phyloP scores from a whole-genome alignment of 1,284 basidiomycete genomes.

The Heliocybe sulcata region DNA sequence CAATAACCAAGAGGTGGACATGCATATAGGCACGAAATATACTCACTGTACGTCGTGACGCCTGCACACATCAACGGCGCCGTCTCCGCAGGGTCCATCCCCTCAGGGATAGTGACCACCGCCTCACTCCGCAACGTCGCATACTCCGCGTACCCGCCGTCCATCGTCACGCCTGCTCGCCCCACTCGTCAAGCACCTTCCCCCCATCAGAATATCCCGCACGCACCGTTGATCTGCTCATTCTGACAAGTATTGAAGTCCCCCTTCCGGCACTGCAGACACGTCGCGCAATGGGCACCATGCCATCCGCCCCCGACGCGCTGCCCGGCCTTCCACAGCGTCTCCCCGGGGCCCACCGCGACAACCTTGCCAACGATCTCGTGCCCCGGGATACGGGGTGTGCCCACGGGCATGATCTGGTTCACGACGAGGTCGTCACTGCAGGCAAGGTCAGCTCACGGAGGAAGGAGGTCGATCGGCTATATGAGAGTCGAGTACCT shows the following conservation, averaged over 20 bases:
- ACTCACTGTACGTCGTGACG: conserved; percentile 17
- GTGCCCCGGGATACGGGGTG: conserved; percentile 6
- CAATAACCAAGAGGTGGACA: not conserved
- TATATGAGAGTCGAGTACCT: conserved; percentile 3
- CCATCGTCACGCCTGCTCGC: conserved; percentile 3
- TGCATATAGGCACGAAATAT: conserved; percentile 1
- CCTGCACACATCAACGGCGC: conserved; percentile 8
- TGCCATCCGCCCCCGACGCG: conserved; percentile 8
- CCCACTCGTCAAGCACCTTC: not conserved
- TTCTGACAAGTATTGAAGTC: conserved; percentile 6
- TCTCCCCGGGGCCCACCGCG: conserved; percentile 4
- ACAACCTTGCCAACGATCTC: conserved; percentile 6
- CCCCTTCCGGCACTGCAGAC: conserved; percentile 7
- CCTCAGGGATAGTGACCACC: conserved; percentile 6
- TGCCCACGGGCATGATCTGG: conserved; percentile 11
- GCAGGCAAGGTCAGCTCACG: not conserved
- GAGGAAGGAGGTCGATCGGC: not conserved
- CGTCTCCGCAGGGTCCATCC: conserved; percentile 7
- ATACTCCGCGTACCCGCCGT: conserved; percentile 18
- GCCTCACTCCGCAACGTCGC: conserved; percentile 8
- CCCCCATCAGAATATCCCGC: not conserved
- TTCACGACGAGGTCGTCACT: conserved; percentile 16
- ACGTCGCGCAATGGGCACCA: conserved; percentile 5
- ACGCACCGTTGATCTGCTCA: conserved; percentile 5
- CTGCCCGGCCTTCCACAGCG: conserved; percentile 5